Evolutionary conservation across 2,329 filamentous ascomycete species (phyloP).

Genomic region (Diaporthe ilicicola): DNA sequence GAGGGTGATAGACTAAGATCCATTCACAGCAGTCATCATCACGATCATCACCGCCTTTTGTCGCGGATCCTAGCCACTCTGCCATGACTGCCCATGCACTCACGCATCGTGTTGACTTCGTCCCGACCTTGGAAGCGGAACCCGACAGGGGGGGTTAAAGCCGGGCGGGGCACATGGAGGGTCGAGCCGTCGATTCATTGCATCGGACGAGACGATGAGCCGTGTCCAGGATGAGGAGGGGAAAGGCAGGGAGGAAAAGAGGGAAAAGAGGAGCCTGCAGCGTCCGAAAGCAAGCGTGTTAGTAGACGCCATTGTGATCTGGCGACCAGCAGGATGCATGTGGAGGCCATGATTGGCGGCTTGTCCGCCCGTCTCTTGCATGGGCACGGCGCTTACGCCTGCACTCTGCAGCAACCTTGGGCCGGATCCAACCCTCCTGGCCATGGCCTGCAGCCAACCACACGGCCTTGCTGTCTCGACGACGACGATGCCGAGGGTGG

Average conservation of each 20-base stretch:
- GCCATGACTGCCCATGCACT: not conserved
- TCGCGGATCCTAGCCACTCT: not conserved
- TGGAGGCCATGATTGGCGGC: slow-evolving; percentile 29
- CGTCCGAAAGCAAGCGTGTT: not conserved
- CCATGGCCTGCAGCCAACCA: slow-evolving; percentile 21
- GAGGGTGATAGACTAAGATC: not conserved
- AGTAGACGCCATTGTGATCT: slow-evolving; percentile 32
- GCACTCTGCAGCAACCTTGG: slow-evolving; percentile 24
- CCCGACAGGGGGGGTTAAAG: not conserved
- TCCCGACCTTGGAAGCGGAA: slow-evolving; percentile 1
- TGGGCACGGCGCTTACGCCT: slow-evolving; percentile 30
- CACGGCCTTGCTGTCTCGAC: slow-evolving; percentile 11
- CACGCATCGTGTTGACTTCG: not conserved
- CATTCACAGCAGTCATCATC: not conserved
- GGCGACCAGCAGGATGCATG: slow-evolving; percentile 27
- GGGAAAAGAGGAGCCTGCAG: not conserved
- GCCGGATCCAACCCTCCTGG: not conserved
- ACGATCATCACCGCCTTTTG: slow-evolving; percentile 25
- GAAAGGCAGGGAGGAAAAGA: not conserved
- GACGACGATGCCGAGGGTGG: slow-evolving; percentile 5
- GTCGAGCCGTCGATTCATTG: not conserved
- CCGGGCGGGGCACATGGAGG: not conserved
- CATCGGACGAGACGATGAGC: slow-evolving; percentile 9
- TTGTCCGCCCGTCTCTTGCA: slow-evolving; percentile 23
- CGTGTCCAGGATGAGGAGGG: not conserved